Base-by-base conservation (phyloP, 345 rosid genomes). In the Nasturtium officinale region DNA sequence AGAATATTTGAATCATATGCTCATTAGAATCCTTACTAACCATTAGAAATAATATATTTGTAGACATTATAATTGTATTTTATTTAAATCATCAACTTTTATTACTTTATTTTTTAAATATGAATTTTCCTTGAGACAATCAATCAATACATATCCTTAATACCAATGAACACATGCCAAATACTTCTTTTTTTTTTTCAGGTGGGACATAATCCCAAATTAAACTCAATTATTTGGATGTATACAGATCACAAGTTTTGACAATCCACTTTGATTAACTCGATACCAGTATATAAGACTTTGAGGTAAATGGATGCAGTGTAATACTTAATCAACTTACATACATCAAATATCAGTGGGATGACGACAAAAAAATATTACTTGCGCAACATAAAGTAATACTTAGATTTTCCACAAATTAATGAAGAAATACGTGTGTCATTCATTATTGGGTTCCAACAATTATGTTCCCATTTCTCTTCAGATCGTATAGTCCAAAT, bases 401-500 rank as follows among this genome's bases (percentile, higher is more conserved):
- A 47, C n/a, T n/a, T n/a, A n/a, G 38, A 47, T 9, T 59, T 71
- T 9, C 11, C 12, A 28, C 52, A 5, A 45, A 5, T 29, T 29
- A 29, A 55, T 42, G 2, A 71, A 51, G 11, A 38, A 52, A 50
- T 37, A 61, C 16, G 30, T 51, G 51, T 50, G 52, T 72, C 32
- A 52, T 72, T 72, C n/a, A n/a, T n/a, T n/a, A n/a, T n/a, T n/a
- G n/a, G n/a, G n/a, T n/a, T n/a, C n/a, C n/a, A n/a, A n/a, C n/a
- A n/a, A n/a, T n/a, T 54, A 56, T 23, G 48, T 43, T 28, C 37
- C 17, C 55, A 26, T 55, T 16, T 68, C 16, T 57, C 65, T 51
- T 55, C 60, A 18, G 65, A 69, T 61, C 75, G 66, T 48, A 76
- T 32, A 46, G 64, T 76, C 60, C 75, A 69, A 47, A 53, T 60